These are phyloP conservation scores for Cryptococcus sp. DNA, from an alignment of 1,284 basidiomycete genomes.

Conservation along the genomic window DNA sequence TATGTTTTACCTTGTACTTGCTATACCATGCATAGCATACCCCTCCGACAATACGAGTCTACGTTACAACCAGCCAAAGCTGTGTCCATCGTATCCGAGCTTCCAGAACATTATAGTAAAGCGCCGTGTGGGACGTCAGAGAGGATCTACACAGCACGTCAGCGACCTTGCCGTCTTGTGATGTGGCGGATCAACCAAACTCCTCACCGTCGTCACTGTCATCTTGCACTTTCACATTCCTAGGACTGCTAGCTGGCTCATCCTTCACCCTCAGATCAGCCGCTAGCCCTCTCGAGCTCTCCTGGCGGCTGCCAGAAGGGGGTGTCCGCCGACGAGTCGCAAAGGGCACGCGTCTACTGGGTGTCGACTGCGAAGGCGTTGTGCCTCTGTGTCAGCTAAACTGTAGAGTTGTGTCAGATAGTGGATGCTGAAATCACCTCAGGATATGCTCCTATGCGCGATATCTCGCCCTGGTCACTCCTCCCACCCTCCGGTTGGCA, in stretches of 20 bases:
- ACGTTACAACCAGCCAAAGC: too few relatives aligned
- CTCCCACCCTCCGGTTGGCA: neutral
- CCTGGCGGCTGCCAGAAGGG: neutral
- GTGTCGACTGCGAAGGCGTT: neutral
- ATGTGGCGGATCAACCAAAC: neutral
- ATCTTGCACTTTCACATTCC: neutral
- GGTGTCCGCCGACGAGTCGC: neutral
- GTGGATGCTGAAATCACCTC: neutral
- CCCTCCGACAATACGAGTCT: neutral
- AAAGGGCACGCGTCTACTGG: neutral
- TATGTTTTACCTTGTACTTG: neutral
- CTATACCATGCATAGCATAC: neutral
- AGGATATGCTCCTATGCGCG: neutral
- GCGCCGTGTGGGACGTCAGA: neutral
- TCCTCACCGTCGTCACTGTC: slow-evolving; percentile 21
- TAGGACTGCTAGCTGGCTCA: slow-evolving; percentile 13
- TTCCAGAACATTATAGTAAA: too few relatives aligned
- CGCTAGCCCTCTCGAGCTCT: neutral
- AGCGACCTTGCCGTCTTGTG: neutral
- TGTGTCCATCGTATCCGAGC: too few relatives aligned
- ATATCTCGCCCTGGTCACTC: neutral
- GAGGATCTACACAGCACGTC: neutral
- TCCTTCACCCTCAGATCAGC: slow-evolving; percentile 14
- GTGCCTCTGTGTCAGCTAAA: neutral
- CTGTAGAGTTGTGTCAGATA: neutral